These are phyloP conservation scores for Uromyces viciae-fabae DNA, from an alignment of 1,284 basidiomycete species.

Conservation along the genomic window DNA sequence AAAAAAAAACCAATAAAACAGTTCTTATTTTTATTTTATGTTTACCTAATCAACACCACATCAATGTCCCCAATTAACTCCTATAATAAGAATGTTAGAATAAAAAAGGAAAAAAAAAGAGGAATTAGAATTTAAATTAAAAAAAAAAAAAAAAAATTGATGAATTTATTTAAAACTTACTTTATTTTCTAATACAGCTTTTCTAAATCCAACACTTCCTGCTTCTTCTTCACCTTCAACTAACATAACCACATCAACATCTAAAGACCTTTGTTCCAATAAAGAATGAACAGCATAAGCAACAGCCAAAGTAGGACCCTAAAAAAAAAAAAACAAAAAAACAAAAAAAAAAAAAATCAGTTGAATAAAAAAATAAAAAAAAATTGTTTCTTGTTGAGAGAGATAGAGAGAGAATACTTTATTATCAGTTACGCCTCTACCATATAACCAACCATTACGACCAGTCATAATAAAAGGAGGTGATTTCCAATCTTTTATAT, in stretches of 20 bases:
- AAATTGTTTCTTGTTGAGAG: not conserved
- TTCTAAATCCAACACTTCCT: constrained; percentile 77
- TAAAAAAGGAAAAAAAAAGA: not conserved
- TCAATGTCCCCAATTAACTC: constrained; percentile 76
- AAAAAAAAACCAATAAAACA: not conserved
- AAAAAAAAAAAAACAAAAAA: constrained; percentile 53
- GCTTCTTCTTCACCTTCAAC: constrained; percentile 96
- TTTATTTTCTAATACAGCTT: constrained; percentile 71
- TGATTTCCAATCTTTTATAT: constrained; percentile 70
- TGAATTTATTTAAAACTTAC: constrained; percentile 59
- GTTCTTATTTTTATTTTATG: not conserved
- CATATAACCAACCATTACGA: constrained; percentile 87
- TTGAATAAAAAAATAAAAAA: constrained; percentile 1
- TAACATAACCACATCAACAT: constrained; percentile 80
- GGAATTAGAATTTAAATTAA: not conserved
- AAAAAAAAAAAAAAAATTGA: no score
- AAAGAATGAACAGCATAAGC: constrained; percentile 83
- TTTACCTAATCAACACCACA: constrained; percentile 66
- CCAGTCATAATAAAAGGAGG: constrained; percentile 80
- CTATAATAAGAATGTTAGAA: no score
- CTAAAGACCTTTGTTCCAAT: constrained; percentile 68
- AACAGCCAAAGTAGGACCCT: constrained; percentile 86
- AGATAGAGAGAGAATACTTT: constrained; percentile 47
- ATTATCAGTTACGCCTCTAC: constrained; percentile 68
- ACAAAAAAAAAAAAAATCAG: not conserved